Base-by-base conservation (phyloP, 768 basidiomycete genomes). In the Phylloporus sp. region DNA sequence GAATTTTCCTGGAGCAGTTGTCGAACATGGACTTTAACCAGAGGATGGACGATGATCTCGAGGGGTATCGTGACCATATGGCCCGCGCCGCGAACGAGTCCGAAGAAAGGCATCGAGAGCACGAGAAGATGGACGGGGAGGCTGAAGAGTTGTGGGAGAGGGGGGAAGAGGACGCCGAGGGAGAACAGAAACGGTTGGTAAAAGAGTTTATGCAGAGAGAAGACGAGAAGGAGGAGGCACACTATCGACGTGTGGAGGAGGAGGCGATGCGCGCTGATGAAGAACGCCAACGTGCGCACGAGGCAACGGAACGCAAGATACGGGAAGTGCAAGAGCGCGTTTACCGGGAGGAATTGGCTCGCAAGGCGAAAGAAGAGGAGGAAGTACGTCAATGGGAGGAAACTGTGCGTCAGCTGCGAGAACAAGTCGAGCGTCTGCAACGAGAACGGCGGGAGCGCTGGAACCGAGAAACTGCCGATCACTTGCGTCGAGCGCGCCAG, bases 1-100 rank as follows among this genome's bases (percentile, higher is more conserved):
- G 10, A 11, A 53, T 66, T 17, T 64, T 68, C 34, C 29, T 64
- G 44, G 11, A 49, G 38, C 64, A 66, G 15, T 45, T 67, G 0
- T 17, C 6, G 18, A 41, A 32, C 0, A 54, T 66, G 21, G 45
- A 52, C 1, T 10, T 56, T 2, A 46, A 67, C 3, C 50, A 58
- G 2, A 9, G 22, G 7, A 17, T 49, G 29, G 7, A 33, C 0
- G 43, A 61, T 8, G 47, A 46, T 11, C 52, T 67, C 21, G 59
- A 52, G 32, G 17, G n/a, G 13, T 59, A 34, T 17, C 64, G 64
- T 3, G 50, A 63, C 38, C 46, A 20, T 5, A 31, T 53, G 23
- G 51, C 44, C 46, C 53, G 68, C 6, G 68, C 66, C 13, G 52
- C 48, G n/a, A 43, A 6, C 6, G 49, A 50, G 23, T 23, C 33